Percentiles rank a stretch among this genome's conserved stretches.
Conservation (phyloP, 768 basidiomycete species). For the Megacollybia marginata region DNA sequence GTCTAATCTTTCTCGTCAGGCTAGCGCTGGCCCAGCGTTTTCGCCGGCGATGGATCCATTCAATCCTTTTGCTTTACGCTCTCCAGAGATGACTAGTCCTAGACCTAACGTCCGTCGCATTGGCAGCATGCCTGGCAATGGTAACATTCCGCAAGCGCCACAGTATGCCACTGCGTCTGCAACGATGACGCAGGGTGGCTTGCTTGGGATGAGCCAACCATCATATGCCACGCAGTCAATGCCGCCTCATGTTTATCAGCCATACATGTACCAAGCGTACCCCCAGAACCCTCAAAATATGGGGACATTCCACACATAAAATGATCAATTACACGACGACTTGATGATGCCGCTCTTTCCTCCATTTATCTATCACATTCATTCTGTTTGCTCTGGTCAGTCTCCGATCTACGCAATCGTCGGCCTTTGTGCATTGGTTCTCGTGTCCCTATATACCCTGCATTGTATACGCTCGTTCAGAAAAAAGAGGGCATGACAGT, state of each 20-base stretch:
- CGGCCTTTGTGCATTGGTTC: constrained; percentile 29
- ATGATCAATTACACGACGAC: constrained; percentile 23
- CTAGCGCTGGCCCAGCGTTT: constrained; percentile 27
- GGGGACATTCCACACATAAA: constrained; percentile 67
- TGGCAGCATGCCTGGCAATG: constrained; percentile 39
- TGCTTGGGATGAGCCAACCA: constrained; percentile 62
- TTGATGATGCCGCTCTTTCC: constrained; percentile 32
- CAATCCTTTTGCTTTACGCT: constrained; percentile 43
- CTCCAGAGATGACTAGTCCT: constrained; percentile 38
- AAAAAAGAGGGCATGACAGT: constrained; percentile 15
- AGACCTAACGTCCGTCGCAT: constrained; percentile 46
- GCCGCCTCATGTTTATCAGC: constrained; percentile 64
- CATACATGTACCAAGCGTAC: constrained; percentile 82
- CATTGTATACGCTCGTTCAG: constrained; percentile 22
- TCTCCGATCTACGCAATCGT: constrained; percentile 4
- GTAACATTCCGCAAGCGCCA: constrained; percentile 31
- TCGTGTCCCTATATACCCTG: constrained; percentile 28
- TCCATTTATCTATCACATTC: constrained; percentile 26
- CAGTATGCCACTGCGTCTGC: constrained; percentile 60
- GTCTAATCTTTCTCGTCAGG: constrained; percentile 26
- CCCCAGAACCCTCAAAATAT: constrained; percentile 73
- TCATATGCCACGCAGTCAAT: constrained; percentile 51
- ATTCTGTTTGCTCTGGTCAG: constrained; percentile 6
- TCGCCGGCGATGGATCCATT: constrained; percentile 39
- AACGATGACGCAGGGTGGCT: constrained; percentile 46